Conservation (phyloP, 202 grass and related monocot genomes). For the Carex sylvatica region DNA sequence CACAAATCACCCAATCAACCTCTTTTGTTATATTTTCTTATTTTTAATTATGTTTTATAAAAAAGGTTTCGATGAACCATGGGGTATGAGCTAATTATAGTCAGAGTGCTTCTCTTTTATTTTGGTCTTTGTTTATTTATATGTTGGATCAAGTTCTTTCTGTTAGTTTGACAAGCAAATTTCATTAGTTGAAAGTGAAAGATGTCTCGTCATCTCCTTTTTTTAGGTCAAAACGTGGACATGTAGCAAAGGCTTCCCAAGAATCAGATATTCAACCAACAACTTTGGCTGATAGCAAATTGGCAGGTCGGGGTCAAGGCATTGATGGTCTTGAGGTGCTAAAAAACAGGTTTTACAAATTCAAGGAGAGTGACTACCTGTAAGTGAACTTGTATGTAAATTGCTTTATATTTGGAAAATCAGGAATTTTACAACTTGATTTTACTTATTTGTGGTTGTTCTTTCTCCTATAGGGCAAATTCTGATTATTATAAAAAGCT, state of each 20-base stretch:
- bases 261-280: slow-evolving; percentile 45
- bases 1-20: too few species aligned
- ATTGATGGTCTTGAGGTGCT: slow-evolving; percentile 60
- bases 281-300: slow-evolving; percentile 49
- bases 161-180: slow-evolving; percentile 40
- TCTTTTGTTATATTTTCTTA: too few species aligned
- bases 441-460: slow-evolving; percentile 23
- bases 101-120: not conserved
- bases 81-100: not conserved
- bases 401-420: slow-evolving; percentile 21
- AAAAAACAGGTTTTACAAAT: slow-evolving; percentile 72
- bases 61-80: not conserved
- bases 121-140: not conserved
- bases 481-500: slow-evolving; percentile 55
- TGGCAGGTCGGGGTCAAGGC: slow-evolving; percentile 27
- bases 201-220: not conserved
- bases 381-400: slow-evolving; percentile 41
- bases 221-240: not conserved
- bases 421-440: slow-evolving; percentile 23
- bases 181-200: not conserved
- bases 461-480: slow-evolving; percentile 46
- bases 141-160: slow-evolving; percentile 17
- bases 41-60: too few species aligned
- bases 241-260: slow-evolving; percentile 27
- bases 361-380: slow-evolving; percentile 63